Evolutionary conservation across 2,329 filamentous ascomycete species (phyloP), one percentile per base, ranked within the genome.

Genomic region (Allantophomopsis lycopodina): DNA sequence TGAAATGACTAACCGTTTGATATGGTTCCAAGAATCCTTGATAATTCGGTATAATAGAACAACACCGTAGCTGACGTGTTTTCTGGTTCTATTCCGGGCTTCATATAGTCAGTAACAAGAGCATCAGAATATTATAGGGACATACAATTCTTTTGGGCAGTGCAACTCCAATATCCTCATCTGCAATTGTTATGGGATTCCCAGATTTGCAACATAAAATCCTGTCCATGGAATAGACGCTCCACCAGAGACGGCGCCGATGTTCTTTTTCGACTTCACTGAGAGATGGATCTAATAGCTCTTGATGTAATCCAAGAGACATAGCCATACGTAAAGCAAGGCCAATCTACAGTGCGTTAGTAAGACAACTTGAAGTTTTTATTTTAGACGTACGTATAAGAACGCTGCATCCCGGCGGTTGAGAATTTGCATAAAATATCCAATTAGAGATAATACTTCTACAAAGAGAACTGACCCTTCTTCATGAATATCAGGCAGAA

Each of bases 341-440:
- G 7, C 68, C 69, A 14, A 69, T 64, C 58, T 60, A 11, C 7
- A 7, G 48, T 21, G 7, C 35, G 23, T 28, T 12, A 28, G 23
- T 10, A 6, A 8, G 23, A 28, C 10, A 28, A 28, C 11, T 28
- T 28, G 3, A 28, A 3, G 8, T 8, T 28, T 28, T 8, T 10
- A 32, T n/a, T 18, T 3, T 14, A 38, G 38, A 36, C 51, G 36
- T 45, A 62, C 58, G 43, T 72, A 73, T 15, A 73, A 56, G 40
- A 69, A 73, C 0, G 70, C 69, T 2, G 68, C 67, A 50, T 74
- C 69, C 15, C 66, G 59, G 1, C 68, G 61, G 46, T 73, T 72
- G 43, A 73, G 58, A 43, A 71, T 73, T 44, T 73, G 69, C 61
- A 74, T 65, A 33, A 71, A 74, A 46, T 73, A 73, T 12, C 68